Evolutionary conservation across 805 yeast genomes (phyloP), one percentile per base, ranked within the genome.

Genomic region (Blastobotrys parvus): DNA sequence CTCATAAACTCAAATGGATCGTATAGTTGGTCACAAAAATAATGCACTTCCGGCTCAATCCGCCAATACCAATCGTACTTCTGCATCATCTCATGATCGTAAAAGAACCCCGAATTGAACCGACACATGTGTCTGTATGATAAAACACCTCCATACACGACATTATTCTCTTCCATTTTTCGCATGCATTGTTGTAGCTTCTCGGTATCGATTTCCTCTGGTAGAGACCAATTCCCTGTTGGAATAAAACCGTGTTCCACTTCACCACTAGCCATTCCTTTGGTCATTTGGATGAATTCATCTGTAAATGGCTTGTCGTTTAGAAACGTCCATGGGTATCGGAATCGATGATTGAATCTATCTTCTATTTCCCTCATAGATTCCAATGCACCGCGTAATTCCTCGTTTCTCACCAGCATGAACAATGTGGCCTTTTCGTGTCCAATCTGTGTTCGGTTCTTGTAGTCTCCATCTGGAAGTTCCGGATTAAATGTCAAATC

Each of bases 261-360:
- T 4, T 61, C 71, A 50, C 97, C 97, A 27, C 89, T 78, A 13
- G 80, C 78, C 56, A 87, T 64, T 10, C 82, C 72, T 1, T 74
- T 49, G 11, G 94, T 83, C 22, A 77, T 72, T 21, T 66, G 64
- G 55, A 77, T 85, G 63, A 92, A 90, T 54, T 86, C 92, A 2
- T 85, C 88, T 41, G 77, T 70, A 65, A 90, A 92, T 38, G 74
- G 81, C 45, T 80, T 87, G 60, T 90, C 96, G 62, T 90, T 90
- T 55, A 90, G 70, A 62, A 90, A 92, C 21, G 88, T 92, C 97
- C 97, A 90, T 54, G 94, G 97, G 59, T 90, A 90, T 50, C 83
- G 72, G 66, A 67, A 89, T 38, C 83, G 72, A 15, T 66, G 60
- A 69, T 90, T 90, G 71, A 92, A 90, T 49, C 96, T 71, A 62